Evolutionary conservation across 192 early-diverging fungal species (phyloP).

Genomic region (Backusella westeae): DNA sequence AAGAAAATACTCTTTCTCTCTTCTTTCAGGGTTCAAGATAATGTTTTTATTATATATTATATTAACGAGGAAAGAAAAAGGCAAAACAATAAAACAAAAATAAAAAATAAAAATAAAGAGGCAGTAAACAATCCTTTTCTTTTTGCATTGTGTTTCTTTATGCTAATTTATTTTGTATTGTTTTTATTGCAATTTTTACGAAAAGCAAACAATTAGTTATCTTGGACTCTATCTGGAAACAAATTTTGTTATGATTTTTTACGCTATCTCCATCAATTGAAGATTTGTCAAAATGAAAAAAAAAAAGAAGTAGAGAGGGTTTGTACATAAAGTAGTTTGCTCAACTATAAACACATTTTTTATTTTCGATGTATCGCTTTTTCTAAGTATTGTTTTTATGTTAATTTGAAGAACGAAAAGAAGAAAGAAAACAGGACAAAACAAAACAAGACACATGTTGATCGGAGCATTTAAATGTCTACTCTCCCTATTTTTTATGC

Average conservation of each 20-base stretch:
- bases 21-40: not conserved
- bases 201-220: conserved; percentile 1
- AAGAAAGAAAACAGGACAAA: not conserved
- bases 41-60: not conserved
- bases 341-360: not conserved
- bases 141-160: conserved; percentile 3
- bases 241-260: not conserved
- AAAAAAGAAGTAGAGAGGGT: not conserved
- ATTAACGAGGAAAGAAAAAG: not conserved
- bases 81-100: not conserved
- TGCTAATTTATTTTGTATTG: conserved; percentile 2
- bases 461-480: not conserved
- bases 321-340: not conserved
- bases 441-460: not conserved
- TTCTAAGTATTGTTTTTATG: not conserved
- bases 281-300: not conserved
- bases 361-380: not conserved
- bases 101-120: conserved; percentile 6
- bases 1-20: not conserved
- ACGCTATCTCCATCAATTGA: not conserved
- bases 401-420: not conserved
- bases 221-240: not conserved
- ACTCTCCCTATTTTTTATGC: not conserved
- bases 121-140: not conserved
- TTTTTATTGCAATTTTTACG: conserved; percentile 7